Evolutionary conservation across 2,329 filamentous ascomycete genomes (phyloP).

Genomic region (Aspergillus tubingensis): DNA sequence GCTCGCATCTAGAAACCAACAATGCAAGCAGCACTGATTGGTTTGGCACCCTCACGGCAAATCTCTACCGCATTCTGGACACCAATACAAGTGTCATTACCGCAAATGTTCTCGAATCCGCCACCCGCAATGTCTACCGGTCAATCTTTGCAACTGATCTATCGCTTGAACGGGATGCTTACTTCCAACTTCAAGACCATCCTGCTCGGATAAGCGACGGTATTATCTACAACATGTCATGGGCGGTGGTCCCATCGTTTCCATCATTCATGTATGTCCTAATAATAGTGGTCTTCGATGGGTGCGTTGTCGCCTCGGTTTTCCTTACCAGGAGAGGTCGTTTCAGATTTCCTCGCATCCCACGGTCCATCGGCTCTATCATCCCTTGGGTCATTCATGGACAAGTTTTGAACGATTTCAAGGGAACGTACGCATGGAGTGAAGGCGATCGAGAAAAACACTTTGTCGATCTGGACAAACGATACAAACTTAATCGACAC

Average conservation of each 20-base stretch:
- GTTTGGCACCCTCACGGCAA: constrained; percentile 15
- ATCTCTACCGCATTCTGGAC: constrained; percentile 14
- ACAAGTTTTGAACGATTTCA: constrained; percentile 18
- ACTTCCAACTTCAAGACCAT: constrained; percentile 8
- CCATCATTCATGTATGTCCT: constrained; percentile 21
- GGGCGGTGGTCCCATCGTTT: constrained; percentile 19
- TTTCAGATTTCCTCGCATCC: constrained; percentile 20
- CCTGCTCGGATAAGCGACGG: not conserved
- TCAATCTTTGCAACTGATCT: constrained; percentile 20
- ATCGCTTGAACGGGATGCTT: constrained; percentile 18
- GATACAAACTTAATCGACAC: constrained; percentile 9
- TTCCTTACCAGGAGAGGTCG: constrained; percentile 18
- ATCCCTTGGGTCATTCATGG: constrained; percentile 20
- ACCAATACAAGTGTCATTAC: not conserved
- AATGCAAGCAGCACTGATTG: constrained; percentile 9
- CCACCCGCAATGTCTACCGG: constrained; percentile 18
- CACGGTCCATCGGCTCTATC: constrained; percentile 22
- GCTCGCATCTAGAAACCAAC: not conserved
- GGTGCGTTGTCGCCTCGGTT: constrained; percentile 19
- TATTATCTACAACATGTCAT: constrained; percentile 12
- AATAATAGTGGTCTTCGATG: constrained; percentile 20
- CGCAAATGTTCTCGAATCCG: constrained; percentile 4
- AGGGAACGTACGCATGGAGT: constrained; percentile 14
- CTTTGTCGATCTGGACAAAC: constrained; percentile 12
- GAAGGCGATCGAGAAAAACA: constrained; percentile 14